Base-by-base conservation (phyloP, 495 filamentous ascomycete genomes). In the Aspergillus ellipticus region DNA sequence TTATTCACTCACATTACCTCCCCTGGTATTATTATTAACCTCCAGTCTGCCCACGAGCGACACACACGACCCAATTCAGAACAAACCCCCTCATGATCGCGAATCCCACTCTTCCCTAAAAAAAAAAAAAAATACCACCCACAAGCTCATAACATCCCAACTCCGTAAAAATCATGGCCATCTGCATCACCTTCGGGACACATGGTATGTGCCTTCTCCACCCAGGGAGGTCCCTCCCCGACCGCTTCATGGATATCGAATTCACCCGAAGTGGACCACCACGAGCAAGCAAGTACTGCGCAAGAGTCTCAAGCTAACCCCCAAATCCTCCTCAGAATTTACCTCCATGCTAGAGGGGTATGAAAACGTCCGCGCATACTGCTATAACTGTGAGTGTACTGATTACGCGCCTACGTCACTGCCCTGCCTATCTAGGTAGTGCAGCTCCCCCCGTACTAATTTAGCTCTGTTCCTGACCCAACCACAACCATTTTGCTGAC, bases 151-250 rank as follows among this genome's bases (percentile, higher is more conserved):
- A 24, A 19, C 15, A 46, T 55, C 51, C 20, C 33, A 6, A 16
- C 10, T 33, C 53, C 24, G 28, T 22, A 9, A 37, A 15, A 39
- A 61, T 43, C 54, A 81, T 82, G 79, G 76, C 76, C 31, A 74
- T 82, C 62, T 82, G 77, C 64, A 79, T 82, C 61, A 82, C 79
- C 3, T 81, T 81, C 60, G 79, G 79, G 54, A 77, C 74, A 15
- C 75, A 82, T 55, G 78, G 79, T 81, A 63, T 63, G 67, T 39
- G 15, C 56, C 17, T 57, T 15, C 35, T 39, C 11, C 35, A 13
- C 11, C 35, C 35, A n/a, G 4, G n/a, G n/a, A n/a, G n/a, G n/a
- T n/a, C n/a, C n/a, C 35, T n/a, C 11, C 35, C 35, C 5, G 13
- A 13, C 13, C 11, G n/a, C 35, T 4, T 39, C 35, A 39, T 39